Evolutionary conservation across 2,329 filamentous ascomycete genomes (phyloP).

Genomic region (Aspergillus sp.): DNA sequence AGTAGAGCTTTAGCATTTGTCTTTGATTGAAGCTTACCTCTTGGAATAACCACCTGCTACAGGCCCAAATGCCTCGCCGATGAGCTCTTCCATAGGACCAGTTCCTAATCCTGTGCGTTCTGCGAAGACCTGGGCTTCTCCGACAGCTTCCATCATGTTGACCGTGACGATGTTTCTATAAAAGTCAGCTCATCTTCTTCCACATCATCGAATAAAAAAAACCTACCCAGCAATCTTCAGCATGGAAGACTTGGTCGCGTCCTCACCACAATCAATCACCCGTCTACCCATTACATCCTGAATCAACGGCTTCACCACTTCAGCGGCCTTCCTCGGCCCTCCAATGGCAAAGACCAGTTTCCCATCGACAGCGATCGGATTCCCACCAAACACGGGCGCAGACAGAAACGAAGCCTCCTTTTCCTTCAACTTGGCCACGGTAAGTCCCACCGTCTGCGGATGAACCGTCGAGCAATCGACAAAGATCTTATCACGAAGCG

Average conservation of each 20-base stretch:
- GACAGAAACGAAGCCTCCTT: constrained; percentile 34
- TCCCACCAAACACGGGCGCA: constrained; percentile 42
- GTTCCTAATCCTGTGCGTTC: constrained; percentile 43
- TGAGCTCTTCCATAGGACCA: constrained; percentile 37
- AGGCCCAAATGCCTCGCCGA: constrained; percentile 40
- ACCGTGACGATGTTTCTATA: constrained; percentile 39
- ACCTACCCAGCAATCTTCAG: constrained; percentile 42
- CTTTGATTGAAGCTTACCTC: constrained; percentile 18
- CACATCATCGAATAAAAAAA: not conserved
- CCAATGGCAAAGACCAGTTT: constrained; percentile 44
- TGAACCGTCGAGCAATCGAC: constrained; percentile 85
- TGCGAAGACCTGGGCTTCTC: constrained; percentile 44
- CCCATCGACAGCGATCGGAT: constrained; percentile 39
- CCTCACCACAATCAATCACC: constrained; percentile 41
- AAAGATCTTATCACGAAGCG: constrained; percentile 67
- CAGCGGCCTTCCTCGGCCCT: constrained; percentile 29
- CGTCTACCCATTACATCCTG: constrained; percentile 40
- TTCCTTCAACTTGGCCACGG: constrained; percentile 27
- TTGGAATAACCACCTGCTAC: constrained; percentile 40
- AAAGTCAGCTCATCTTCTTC: not conserved
- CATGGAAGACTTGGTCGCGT: constrained; percentile 38
- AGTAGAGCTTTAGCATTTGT: not conserved
- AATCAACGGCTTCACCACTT: constrained; percentile 35
- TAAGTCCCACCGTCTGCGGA: constrained; percentile 56
- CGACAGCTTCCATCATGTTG: constrained; percentile 42